Conservation (phyloP, 768 basidiomycete genomes). For the Psilocybe cubensis region DNA sequence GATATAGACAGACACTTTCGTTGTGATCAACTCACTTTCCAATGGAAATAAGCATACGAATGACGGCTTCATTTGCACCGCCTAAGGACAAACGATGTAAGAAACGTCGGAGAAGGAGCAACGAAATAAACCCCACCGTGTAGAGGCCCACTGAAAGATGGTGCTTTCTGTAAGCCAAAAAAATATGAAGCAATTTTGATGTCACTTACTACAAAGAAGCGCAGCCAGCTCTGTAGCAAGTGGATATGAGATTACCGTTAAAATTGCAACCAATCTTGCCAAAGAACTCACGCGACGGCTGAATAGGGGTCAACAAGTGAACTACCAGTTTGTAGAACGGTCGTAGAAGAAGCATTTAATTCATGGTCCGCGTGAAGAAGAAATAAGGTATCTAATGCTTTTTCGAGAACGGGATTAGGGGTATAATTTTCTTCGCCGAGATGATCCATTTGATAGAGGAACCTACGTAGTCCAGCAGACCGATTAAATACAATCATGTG, state of each 20-base stretch:
- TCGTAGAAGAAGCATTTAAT: conserved; percentile 84
- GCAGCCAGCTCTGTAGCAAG: conserved; percentile 67
- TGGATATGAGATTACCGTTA: neutral
- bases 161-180: neutral
- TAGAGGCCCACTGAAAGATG: conserved; percentile 60
- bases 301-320: conserved; percentile 92
- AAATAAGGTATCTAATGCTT: conserved; percentile 88
- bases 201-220: conserved; percentile 83
- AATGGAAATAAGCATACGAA: conserved; percentile 90
- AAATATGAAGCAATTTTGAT: neutral
- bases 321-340: conserved; percentile 85
- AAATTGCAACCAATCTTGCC: neutral
- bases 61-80: conserved; percentile 93
- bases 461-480: conserved; percentile 41
- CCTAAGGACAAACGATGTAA: conserved; percentile 39
- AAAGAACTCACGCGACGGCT: conserved; percentile 66
- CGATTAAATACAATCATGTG: neutral
- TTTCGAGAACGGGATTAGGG: conserved; percentile 85
- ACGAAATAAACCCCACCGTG: conserved; percentile 49
- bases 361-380: conserved; percentile 91
- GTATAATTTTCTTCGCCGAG: conserved; percentile 71
- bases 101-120: neutral
- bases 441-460: conserved; percentile 91
- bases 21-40: conserved; percentile 58
- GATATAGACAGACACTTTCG: neutral